Evolutionary conservation across 805 yeast species (phyloP).

Genomic region (Helenozyma rhizophorensis): DNA sequence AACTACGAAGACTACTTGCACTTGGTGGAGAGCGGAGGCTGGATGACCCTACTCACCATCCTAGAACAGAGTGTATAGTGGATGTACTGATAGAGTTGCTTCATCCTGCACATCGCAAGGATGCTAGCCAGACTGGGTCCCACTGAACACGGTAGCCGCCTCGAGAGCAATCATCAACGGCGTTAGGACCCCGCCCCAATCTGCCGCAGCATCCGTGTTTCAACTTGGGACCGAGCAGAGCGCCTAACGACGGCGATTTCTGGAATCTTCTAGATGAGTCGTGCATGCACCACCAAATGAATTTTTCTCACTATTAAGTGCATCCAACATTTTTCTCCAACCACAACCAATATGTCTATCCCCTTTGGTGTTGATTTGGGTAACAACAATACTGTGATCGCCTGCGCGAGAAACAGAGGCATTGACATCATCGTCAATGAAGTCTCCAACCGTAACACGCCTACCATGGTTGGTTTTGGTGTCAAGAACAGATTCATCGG

Average conservation of each 20-base stretch:
- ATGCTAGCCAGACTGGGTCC: too few relatives aligned
- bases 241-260: too few relatives aligned
- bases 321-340: conserved; percentile 1
- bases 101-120: too few relatives aligned
- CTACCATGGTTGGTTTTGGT: conserved; percentile 88
- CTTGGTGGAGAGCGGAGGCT: conserved; percentile 63
- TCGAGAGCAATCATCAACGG: too few relatives aligned
- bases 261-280: conserved; percentile 25
- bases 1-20: conserved; percentile 44
- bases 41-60: conserved; percentile 72
- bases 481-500: conserved; percentile 86
- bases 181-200: too few relatives aligned
- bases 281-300: conserved; percentile 13
- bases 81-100: too few relatives aligned
- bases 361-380: conserved; percentile 99
- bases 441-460: conserved; percentile 96
- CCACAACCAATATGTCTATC: conserved; percentile 57
- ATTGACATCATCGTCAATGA: conserved; percentile 97
- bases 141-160: too few relatives aligned
- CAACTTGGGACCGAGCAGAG: too few relatives aligned
- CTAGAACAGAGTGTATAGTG: conserved; percentile 33
- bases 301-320: too few relatives aligned
- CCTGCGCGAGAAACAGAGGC: conserved; percentile 96
- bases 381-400: conserved; percentile 88
- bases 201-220: too few relatives aligned